phyloP scores from a whole-genome alignment of 306 rosid species.

The Nissolia schottii region DNA sequence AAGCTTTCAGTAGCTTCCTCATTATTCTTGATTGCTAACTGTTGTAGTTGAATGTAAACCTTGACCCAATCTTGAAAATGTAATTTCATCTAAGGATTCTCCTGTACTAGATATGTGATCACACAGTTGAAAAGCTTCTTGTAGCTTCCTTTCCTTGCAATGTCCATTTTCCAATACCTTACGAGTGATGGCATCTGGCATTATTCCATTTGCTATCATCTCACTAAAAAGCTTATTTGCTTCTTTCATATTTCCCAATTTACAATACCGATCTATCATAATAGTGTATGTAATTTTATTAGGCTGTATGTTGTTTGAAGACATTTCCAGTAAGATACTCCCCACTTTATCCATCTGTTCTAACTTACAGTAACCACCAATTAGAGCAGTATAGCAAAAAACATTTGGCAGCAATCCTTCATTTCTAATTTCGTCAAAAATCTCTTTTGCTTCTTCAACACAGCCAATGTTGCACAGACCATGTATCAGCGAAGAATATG shows the following conservation, averaged over 20 bases:
- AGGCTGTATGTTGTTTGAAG: constrained; percentile 39
- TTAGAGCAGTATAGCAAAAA: constrained; percentile 64
- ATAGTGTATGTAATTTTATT: constrained; percentile 67
- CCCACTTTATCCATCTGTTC: constrained; percentile 56
- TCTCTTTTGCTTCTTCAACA: constrained; percentile 50
- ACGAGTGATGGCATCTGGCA: constrained; percentile 53
- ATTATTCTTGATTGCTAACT: constrained; percentile 26
- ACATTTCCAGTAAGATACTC: constrained; percentile 49
- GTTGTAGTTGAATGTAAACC: constrained; percentile 36
- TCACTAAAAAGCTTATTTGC: constrained; percentile 46
- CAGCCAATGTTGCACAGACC: constrained; percentile 56
- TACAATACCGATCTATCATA: constrained; percentile 64
- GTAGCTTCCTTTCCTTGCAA: constrained; percentile 41
- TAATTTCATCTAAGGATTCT: constrained; percentile 42
- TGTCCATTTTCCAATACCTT: constrained; percentile 43
- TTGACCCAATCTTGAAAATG: constrained; percentile 40
- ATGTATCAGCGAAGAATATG: constrained; percentile 74
- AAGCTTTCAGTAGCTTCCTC: constrained; percentile 19
- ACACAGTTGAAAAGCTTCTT: constrained; percentile 36
- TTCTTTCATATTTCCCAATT: constrained; percentile 61
- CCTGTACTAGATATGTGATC: constrained; percentile 36
- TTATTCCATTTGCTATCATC: constrained; percentile 51
- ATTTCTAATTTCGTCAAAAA: constrained; percentile 55
- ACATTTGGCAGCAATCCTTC: constrained; percentile 58
- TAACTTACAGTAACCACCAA: constrained; percentile 65